phyloP scores from a whole-genome alignment of 2,329 filamentous ascomycete species.

The Ascochyta rabiei region DNA sequence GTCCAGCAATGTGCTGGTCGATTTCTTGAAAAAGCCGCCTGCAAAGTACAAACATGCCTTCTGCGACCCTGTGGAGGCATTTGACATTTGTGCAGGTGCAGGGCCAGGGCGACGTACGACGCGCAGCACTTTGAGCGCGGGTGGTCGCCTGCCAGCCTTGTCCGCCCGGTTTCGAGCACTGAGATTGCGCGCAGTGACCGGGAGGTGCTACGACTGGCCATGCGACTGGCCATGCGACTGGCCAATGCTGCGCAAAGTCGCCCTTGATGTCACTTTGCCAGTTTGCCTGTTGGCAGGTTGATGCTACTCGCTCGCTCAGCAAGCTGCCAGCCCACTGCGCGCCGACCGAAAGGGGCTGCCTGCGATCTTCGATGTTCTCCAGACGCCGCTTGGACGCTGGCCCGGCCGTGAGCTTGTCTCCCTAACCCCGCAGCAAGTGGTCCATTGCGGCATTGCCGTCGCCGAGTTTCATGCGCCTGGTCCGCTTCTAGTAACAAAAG shows the following conservation, averaged over 20 bases:
- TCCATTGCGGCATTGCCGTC: conserved; percentile 13
- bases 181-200: conserved; percentile 14
- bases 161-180: conserved; percentile 12
- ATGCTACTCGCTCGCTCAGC: conserved; percentile 17
- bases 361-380: conserved; percentile 15
- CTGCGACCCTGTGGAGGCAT: neutral
- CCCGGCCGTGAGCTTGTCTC: conserved; percentile 13
- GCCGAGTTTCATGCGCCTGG: conserved; percentile 16
- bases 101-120: conserved; percentile 4
- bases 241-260: conserved; percentile 12
- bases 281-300: conserved; percentile 9
- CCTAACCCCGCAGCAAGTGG: conserved; percentile 17
- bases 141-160: conserved; percentile 13
- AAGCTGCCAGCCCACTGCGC: conserved; percentile 8
- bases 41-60: neutral
- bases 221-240: too few relatives aligned
- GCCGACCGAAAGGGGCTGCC: conserved; percentile 11
- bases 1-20: neutral
- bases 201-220: conserved; percentile 14
- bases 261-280: conserved; percentile 16
- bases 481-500: conserved; percentile 10
- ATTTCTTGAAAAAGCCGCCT: neutral
- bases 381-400: conserved; percentile 15
- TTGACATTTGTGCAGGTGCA: conserved; percentile 6
- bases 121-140: conserved; percentile 10